Conservation (phyloP, 805 yeast genomes). For the Barnettozyma californica region DNA sequence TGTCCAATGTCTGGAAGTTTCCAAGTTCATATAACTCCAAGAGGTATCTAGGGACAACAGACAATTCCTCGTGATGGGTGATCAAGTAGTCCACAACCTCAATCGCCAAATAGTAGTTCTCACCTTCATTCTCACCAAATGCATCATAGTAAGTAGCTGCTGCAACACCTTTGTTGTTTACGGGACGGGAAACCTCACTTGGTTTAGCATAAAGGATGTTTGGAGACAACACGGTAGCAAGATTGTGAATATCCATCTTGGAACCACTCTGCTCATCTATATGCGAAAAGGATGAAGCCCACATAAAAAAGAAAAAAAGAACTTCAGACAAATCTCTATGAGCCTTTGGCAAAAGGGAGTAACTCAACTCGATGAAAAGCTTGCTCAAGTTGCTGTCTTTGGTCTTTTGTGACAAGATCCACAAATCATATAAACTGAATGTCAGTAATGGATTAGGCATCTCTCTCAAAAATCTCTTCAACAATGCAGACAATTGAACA, state of each 20-base stretch:
- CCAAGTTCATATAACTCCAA: slow-evolving; percentile 22
- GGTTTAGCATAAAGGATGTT: slow-evolving; percentile 68
- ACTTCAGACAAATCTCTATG: slow-evolving; percentile 87
- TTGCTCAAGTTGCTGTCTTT: slow-evolving; percentile 41
- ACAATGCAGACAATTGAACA: slow-evolving; percentile 86
- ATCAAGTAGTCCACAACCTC: slow-evolving; percentile 85
- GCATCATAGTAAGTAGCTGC: slow-evolving; percentile 32
- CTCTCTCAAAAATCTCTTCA: slow-evolving; percentile 88
- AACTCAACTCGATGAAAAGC: slow-evolving; percentile 54
- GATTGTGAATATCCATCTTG: slow-evolving; percentile 92
- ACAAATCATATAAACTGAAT: slow-evolving; percentile 64
- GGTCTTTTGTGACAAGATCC: slow-evolving; percentile 64
- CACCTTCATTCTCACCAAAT: slow-evolving; percentile 45
- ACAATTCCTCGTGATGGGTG: slow-evolving; percentile 72
- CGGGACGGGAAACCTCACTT: slow-evolving; percentile 26
- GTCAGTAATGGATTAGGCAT: slow-evolving; percentile 90
- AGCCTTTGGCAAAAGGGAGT: slow-evolving; percentile 73
- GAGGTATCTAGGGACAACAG: slow-evolving; percentile 64
- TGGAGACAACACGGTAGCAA: slow-evolving; percentile 94
- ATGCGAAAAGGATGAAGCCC: slow-evolving; percentile 95
- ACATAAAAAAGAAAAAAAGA: slow-evolving; percentile 74
- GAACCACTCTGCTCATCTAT: slow-evolving; percentile 87
- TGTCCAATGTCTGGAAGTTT: slow-evolving; percentile 17
- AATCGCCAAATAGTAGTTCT: slow-evolving; percentile 80
- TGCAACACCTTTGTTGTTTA: slow-evolving; percentile 18